These are phyloP conservation scores for Sphaerulina vaccinii DNA, from an alignment of 2,329 filamentous ascomycete species.

Conservation along the genomic window DNA sequence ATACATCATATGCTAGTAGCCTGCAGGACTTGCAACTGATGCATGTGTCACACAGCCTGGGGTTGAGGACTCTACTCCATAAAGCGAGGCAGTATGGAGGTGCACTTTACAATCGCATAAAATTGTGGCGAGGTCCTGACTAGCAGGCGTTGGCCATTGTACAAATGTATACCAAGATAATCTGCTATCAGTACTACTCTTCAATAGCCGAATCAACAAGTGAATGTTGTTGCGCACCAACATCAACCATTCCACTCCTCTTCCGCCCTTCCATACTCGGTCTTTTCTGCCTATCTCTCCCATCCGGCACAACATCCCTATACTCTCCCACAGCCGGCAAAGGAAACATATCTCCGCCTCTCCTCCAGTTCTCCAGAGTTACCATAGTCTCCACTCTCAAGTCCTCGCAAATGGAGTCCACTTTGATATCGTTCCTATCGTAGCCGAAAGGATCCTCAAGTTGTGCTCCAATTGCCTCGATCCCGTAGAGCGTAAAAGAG, in stretches of 20 bases:
- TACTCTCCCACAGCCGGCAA: constrained; percentile 4
- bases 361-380: constrained; percentile 58
- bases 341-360: constrained; percentile 33
- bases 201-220: constrained; percentile 7
- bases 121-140: no score
- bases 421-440: constrained; percentile 66
- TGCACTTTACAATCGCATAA: no score
- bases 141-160: no score
- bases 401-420: constrained; percentile 65
- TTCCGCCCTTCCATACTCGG: constrained; percentile 7
- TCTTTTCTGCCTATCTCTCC: background rate
- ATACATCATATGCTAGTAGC: background rate
- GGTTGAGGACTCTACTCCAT: no score
- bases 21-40: background rate
- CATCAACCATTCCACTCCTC: background rate
- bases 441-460: constrained; percentile 67
- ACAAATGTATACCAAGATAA: no score
- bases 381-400: constrained; percentile 58
- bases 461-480: constrained; percentile 62
- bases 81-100: no score
- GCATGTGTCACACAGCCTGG: no score
- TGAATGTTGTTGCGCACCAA: background rate
- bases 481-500: constrained; percentile 63
- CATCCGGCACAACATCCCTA: constrained; percentile 18
- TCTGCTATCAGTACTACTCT: no score